phyloP scores from a whole-genome alignment of 345 rosid species.

The Melaleuca alternifolia region DNA sequence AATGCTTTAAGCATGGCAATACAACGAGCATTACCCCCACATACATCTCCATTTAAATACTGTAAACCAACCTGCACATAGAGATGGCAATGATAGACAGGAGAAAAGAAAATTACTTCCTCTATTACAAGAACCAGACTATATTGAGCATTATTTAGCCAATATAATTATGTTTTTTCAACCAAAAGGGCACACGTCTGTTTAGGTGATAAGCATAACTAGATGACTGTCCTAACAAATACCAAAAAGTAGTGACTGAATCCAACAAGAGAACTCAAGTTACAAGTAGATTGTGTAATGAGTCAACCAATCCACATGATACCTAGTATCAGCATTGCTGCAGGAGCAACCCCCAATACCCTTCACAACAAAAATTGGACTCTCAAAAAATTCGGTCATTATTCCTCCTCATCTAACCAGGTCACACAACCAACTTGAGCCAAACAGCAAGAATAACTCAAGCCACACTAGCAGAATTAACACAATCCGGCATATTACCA shows the following conservation, averaged over 20 bases:
- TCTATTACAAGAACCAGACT: neutral
- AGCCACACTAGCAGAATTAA: neutral
- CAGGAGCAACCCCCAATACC: neutral
- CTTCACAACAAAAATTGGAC: neutral
- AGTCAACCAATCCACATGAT: neutral
- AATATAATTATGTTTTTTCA: neutral
- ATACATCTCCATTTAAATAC: constrained; percentile 70
- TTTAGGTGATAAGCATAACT: neutral
- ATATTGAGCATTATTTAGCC: neutral
- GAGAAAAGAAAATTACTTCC: neutral
- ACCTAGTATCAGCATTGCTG: neutral
- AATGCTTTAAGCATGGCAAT: constrained; percentile 98
- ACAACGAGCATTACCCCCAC: constrained; percentile 94
- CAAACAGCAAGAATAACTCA: neutral
- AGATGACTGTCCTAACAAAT: neutral
- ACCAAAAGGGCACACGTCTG: neutral
- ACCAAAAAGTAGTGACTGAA: neutral
- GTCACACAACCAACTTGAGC: neutral
- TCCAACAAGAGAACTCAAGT: neutral
- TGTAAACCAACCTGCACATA: constrained; percentile 75
- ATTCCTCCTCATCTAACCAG: neutral
- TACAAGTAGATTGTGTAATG: neutral
- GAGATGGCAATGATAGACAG: neutral
- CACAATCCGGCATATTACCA: neutral
- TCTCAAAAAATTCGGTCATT: neutral